These are phyloP conservation scores for Moesziomyces sp. DNA, from an alignment of 1,284 basidiomycete species.

Conservation along the genomic window DNA sequence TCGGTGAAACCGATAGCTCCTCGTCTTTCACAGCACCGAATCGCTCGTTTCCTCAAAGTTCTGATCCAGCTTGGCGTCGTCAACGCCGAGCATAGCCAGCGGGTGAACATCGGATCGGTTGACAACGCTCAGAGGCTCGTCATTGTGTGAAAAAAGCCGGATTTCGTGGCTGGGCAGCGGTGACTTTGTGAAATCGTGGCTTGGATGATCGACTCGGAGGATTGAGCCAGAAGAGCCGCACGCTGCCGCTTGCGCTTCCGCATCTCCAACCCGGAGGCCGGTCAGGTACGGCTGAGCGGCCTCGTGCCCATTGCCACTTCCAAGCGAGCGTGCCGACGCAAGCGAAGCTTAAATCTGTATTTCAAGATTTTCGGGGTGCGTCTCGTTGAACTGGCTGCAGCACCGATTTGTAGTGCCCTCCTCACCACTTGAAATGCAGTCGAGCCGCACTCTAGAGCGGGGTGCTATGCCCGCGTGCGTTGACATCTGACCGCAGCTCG, in stretches of 20 bases:
- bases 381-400: conserved; percentile 11
- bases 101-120: not conserved
- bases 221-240: conserved; percentile 1
- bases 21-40: not conserved
- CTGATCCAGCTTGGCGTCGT: not conserved
- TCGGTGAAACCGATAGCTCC: not conserved
- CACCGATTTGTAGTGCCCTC: not conserved
- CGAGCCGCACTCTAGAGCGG: not conserved
- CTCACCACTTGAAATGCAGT: not conserved
- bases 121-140: not conserved
- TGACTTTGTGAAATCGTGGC: conserved; percentile 9
- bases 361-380: conserved; percentile 24
- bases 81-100: not conserved
- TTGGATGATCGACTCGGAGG: conserved; percentile 19
- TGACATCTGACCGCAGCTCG: conserved; percentile 12
- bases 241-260: not conserved
- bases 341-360: conserved; percentile 23
- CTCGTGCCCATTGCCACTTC: not conserved
- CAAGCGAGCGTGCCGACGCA: conserved; percentile 7
- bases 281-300: not conserved
- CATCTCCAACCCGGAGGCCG: not conserved
- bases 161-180: not conserved
- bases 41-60: too few relatives aligned
- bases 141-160: not conserved
- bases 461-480: not conserved